phyloP scores from a whole-genome alignment of 1,139 yeast species.

The Blastobotrys raffinosifermentans region DNA sequence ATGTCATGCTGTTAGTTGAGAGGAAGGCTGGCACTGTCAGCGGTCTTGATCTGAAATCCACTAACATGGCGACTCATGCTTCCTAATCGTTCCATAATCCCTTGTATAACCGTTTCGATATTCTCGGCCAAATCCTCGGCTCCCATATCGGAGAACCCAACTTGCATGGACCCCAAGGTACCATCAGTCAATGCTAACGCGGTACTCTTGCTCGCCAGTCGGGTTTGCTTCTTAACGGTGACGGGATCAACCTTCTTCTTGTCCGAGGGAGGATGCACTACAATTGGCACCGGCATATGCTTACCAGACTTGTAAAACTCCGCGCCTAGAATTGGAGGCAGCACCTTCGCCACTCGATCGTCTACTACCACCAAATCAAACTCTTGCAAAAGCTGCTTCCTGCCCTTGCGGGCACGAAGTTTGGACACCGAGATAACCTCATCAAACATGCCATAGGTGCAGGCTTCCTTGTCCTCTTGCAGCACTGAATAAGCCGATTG shows the following conservation, averaged over 20 bases:
- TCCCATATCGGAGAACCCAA: slow-evolving; percentile 21
- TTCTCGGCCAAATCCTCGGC: slow-evolving; percentile 22
- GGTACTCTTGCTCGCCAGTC: slow-evolving; percentile 21
- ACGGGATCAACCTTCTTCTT: slow-evolving; percentile 20
- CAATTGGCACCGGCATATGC: slow-evolving; percentile 25
- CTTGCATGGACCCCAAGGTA: slow-evolving; percentile 22
- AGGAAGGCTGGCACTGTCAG: slow-evolving; percentile 24
- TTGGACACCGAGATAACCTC: slow-evolving; percentile 24
- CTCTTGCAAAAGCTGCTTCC: slow-evolving; percentile 14
- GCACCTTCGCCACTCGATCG: slow-evolving; percentile 18
- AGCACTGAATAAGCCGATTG: slow-evolving; percentile 17
- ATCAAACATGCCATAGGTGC: slow-evolving; percentile 23
- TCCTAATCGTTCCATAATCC: slow-evolving; percentile 13
- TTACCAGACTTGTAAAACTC: slow-evolving; percentile 23
- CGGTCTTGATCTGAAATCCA: slow-evolving; percentile 21
- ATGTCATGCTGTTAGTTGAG: background rate
- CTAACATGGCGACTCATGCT: slow-evolving; percentile 5
- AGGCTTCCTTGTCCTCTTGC: slow-evolving; percentile 17
- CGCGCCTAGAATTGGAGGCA: slow-evolving; percentile 22
- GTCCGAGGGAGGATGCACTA: slow-evolving; percentile 15
- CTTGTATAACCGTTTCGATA: slow-evolving; percentile 17
- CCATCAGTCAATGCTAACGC: slow-evolving; percentile 23
- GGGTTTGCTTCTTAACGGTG: slow-evolving; percentile 20
- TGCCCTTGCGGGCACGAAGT: slow-evolving; percentile 14
- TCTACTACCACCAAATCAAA: slow-evolving; percentile 25